phyloP scores from a whole-genome alignment of 2,329 filamentous ascomycete genomes.

The Fusarium lyarnte region DNA sequence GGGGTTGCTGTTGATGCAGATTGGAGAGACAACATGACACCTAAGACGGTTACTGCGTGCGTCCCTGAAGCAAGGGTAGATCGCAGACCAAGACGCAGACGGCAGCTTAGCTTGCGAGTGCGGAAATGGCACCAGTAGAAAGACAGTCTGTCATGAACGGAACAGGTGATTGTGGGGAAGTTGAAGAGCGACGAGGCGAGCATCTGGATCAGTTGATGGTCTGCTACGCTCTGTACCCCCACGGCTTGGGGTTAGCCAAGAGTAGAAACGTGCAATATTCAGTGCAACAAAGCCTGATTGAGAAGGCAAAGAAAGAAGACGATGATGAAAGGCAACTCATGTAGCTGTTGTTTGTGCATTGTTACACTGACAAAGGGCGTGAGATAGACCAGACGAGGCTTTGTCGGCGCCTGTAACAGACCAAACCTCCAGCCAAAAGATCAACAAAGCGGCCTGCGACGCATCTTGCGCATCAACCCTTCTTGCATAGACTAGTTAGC shows the following conservation, averaged over 20 bases:
- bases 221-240: slow-evolving; percentile 26
- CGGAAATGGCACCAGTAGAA: slow-evolving; percentile 22
- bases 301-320: slow-evolving; percentile 11
- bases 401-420: slow-evolving; percentile 1
- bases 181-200: slow-evolving; percentile 20
- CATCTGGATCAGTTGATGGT: slow-evolving; percentile 10
- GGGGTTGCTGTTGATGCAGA: slow-evolving; percentile 25
- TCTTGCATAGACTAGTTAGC: slow-evolving; percentile 15
- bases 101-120: slow-evolving; percentile 12
- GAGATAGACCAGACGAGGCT: slow-evolving; percentile 25
- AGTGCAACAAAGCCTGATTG: slow-evolving; percentile 1
- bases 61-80: slow-evolving; percentile 30
- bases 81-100: slow-evolving; percentile 22
- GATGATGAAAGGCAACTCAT: slow-evolving; percentile 12
- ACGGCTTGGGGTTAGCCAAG: slow-evolving; percentile 28
- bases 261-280: slow-evolving; percentile 10
- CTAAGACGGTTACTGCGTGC: slow-evolving; percentile 13
- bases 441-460: slow-evolving; percentile 31
- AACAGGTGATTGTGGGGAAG: slow-evolving; percentile 38
- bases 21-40: slow-evolving; percentile 32
- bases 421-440: slow-evolving; percentile 2
- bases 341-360: slow-evolving; percentile 12
- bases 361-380: slow-evolving; percentile 27
- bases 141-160: slow-evolving; percentile 8
- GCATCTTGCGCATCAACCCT: slow-evolving; percentile 24